Conservation (phyloP, 2,329 filamentous ascomycete genomes). For the Ophiostoma pallidulum region DNA sequence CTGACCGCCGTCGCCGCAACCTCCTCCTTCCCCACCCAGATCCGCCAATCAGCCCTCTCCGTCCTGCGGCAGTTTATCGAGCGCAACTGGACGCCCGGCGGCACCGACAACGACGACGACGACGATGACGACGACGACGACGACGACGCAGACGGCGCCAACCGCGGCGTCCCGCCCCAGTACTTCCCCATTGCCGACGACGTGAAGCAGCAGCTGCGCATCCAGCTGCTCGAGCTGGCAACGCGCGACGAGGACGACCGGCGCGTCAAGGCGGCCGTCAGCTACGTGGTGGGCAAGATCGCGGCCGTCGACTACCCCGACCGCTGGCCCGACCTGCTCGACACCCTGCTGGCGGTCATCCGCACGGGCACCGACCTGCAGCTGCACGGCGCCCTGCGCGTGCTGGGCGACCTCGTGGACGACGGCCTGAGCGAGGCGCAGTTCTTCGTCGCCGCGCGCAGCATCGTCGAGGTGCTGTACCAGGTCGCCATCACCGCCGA, state of each 20-base stretch:
- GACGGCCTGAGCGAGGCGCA: slow-evolving; percentile 90
- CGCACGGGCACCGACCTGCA: slow-evolving; percentile 66
- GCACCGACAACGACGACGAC: slow-evolving; percentile 64
- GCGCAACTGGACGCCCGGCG: slow-evolving; percentile 70
- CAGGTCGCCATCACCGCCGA: slow-evolving; percentile 68
- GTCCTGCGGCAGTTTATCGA: slow-evolving; percentile 76
- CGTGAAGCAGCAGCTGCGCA: slow-evolving; percentile 64
- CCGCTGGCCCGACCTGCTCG: slow-evolving; percentile 84
- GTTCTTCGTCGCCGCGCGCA: slow-evolving; percentile 81
- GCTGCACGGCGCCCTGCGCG: slow-evolving; percentile 79
- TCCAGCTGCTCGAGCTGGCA: slow-evolving; percentile 66
- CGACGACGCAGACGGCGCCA: slow-evolving; percentile 38
- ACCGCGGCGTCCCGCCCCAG: slow-evolving; percentile 18
- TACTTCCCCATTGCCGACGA: slow-evolving; percentile 61
- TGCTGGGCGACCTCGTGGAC: slow-evolving; percentile 82
- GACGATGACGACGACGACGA: slow-evolving; percentile 54
- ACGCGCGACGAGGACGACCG: slow-evolving; percentile 65
- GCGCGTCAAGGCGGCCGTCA: slow-evolving; percentile 79
- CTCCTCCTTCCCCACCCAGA: slow-evolving; percentile 58
- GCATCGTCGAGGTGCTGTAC: slow-evolving; percentile 77
- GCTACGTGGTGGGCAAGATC: slow-evolving; percentile 81
- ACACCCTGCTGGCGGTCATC: slow-evolving; percentile 68
- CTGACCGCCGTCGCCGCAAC: slow-evolving; percentile 76
- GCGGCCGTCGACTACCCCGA: slow-evolving; percentile 89
- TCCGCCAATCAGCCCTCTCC: slow-evolving; percentile 76